Evolutionary conservation across 179 eudicot genomes (phyloP).

Genomic region (Spinacia oleracea): DNA sequence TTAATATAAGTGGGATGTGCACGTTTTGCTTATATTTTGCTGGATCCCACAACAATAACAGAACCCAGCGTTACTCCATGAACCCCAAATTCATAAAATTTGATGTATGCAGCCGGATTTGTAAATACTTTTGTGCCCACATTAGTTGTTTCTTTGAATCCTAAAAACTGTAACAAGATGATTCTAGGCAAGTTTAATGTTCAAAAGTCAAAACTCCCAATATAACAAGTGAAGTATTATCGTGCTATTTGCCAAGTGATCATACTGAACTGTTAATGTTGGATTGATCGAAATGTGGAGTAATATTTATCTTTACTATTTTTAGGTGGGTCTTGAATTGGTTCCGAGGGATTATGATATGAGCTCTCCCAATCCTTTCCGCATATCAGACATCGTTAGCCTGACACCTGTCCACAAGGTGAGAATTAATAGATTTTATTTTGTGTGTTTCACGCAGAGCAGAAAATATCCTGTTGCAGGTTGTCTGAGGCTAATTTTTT

Average conservation of each 20-base stretch:
- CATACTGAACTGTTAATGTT: background rate
- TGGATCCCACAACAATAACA: background rate
- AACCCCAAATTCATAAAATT: background rate
- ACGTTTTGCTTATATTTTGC: slow-evolving; percentile 4
- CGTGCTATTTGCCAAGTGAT: slow-evolving; percentile 1
- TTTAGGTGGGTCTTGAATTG: slow-evolving; percentile 95
- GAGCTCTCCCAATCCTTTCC: slow-evolving; percentile 83
- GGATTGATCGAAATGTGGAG: background rate
- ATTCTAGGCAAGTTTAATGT: background rate
- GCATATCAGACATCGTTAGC: slow-evolving; percentile 73
- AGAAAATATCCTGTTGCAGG: background rate
- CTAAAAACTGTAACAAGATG: background rate
- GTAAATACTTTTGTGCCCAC: slow-evolving; percentile 5
- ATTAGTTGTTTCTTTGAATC: background rate
- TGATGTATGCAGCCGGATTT: background rate
- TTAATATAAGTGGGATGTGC: background rate
- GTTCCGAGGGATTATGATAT: slow-evolving; percentile 96
- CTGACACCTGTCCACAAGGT: slow-evolving; percentile 97
- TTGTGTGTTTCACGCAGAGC: background rate
- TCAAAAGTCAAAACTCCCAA: background rate
- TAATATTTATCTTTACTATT: slow-evolving; percentile 7
- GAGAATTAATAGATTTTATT: slow-evolving; percentile 23
- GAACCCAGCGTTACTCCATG: background rate
- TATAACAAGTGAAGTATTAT: background rate
- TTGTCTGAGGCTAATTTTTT: slow-evolving; percentile 1